Conservation (phyloP, 257 asterid species). For the Orobanche coerulescens region DNA sequence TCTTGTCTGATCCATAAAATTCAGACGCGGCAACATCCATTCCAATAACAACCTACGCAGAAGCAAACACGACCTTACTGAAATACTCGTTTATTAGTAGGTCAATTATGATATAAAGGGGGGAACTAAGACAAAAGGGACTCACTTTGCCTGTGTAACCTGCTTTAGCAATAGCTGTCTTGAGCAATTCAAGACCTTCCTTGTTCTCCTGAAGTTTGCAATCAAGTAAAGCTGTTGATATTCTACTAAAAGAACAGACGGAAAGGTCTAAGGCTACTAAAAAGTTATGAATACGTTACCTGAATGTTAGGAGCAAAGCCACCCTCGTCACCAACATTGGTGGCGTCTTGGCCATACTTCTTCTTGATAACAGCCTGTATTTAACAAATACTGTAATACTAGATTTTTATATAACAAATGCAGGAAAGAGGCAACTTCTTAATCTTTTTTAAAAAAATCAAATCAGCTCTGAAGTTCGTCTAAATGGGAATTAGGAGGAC, state of each 20-base stretch:
- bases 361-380: conserved; percentile 86
- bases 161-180: conserved; percentile 93
- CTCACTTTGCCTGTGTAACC: conserved; percentile 82
- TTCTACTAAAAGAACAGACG: neutral
- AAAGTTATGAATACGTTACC: conserved; percentile 30
- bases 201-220: conserved; percentile 71
- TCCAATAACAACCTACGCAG: conserved; percentile 74
- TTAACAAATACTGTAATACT: neutral
- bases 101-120: no score
- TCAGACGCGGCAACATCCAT: conserved; percentile 99
- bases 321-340: conserved; percentile 97
- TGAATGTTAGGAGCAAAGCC: conserved; percentile 99
- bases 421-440: no score
- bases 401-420: no score
- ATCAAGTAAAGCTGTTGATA: conserved; percentile 19
- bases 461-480: no score
- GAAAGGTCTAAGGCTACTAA: neutral
- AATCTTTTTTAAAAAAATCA: no score
- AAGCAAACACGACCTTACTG: neutral
- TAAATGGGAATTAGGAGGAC: no score
- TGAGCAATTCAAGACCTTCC: conserved; percentile 97
- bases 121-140: neutral
- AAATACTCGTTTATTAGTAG: no score
- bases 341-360: conserved; percentile 95
- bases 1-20: conserved; percentile 67